phyloP scores from a whole-genome alignment of 2,329 filamentous ascomycete species.

The Penicillium vulpinum region DNA sequence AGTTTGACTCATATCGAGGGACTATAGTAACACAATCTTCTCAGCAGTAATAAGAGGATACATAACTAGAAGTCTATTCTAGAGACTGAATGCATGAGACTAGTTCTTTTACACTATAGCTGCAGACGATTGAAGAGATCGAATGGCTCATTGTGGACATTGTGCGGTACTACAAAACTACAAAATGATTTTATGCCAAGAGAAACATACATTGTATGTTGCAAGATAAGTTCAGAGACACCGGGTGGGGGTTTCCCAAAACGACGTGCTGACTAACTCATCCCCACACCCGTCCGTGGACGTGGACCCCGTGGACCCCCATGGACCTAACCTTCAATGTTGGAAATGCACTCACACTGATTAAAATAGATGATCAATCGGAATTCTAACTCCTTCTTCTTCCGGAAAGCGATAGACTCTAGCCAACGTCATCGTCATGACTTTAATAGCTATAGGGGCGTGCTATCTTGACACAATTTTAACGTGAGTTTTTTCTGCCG shows the following conservation, averaged over 20 bases:
- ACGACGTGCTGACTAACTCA: neutral
- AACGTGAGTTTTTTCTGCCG: conserved; percentile 47
- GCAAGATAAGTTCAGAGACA: no score
- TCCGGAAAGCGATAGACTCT: neutral
- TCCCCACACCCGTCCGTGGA: neutral
- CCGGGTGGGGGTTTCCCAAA: neutral
- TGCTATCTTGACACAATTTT: conserved; percentile 72
- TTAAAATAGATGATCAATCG: neutral
- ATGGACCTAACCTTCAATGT: neutral
- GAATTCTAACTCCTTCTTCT: neutral
- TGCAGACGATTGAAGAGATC: neutral
- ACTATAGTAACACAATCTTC: neutral
- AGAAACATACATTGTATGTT: neutral
- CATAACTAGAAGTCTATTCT: no score
- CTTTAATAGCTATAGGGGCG: conserved; percentile 65
- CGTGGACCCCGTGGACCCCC: no score
- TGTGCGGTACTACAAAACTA: neutral
- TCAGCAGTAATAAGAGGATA: neutral
- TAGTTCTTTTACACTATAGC: neutral
- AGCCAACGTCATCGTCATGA: conserved; percentile 34
- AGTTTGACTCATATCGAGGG: neutral
- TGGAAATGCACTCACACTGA: neutral
- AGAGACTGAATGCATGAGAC: neutral
- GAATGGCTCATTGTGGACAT: neutral
- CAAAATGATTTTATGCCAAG: neutral